These are phyloP conservation scores for Globisporangium viniferum DNA, from an alignment of 352 stramenopile species.

Conservation along the genomic window DNA sequence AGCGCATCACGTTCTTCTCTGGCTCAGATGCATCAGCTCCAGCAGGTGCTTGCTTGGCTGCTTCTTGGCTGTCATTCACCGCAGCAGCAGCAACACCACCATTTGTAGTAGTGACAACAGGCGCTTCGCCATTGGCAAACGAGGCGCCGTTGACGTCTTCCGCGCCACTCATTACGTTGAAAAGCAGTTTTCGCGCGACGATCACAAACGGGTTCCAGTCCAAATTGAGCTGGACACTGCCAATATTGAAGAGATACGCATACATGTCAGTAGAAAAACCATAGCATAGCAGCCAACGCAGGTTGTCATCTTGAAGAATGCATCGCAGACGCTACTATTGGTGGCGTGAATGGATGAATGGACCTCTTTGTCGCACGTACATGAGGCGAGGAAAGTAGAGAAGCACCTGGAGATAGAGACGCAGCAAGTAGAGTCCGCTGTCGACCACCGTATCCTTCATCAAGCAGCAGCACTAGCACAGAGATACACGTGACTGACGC, in stretches of 20 bases:
- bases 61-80: conserved; percentile 2
- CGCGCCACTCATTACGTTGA: conserved; percentile 20
- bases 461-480: neutral
- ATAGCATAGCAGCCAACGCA: neutral
- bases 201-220: conserved; percentile 69
- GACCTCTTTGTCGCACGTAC: conserved; percentile 28
- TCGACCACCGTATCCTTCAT: conserved; percentile 27
- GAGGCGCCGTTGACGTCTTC: conserved; percentile 1
- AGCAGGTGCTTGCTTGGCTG: neutral
- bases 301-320: neutral
- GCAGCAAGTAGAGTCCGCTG: conserved; percentile 46
- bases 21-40: neutral
- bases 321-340: too few relatives aligned
- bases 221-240: conserved; percentile 55
- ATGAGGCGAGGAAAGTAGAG: conserved; percentile 67
- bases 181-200: conserved; percentile 34
- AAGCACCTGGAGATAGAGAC: conserved; percentile 54
- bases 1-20: conserved; percentile 38
- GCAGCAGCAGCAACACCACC: neutral
- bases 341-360: neutral
- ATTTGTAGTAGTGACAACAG: conserved; percentile 5
- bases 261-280: neutral
- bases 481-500: neutral
- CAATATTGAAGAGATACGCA: neutral
- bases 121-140: neutral